These are phyloP conservation scores for Aulographum hederae DNA, from an alignment of 2,329 filamentous ascomycete species.

Conservation along the genomic window DNA sequence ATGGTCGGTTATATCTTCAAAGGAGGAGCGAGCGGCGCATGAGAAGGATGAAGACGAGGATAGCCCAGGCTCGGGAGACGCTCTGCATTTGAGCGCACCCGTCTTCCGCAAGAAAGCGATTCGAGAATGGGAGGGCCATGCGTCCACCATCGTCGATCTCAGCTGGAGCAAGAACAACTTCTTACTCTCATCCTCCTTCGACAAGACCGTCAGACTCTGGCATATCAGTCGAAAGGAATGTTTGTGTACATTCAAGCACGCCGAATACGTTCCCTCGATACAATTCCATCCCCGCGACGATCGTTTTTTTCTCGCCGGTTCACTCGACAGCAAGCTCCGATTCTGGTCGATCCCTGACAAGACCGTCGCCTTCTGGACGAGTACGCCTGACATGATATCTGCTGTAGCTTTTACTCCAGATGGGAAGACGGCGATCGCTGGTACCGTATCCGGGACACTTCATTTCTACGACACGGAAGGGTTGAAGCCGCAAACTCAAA, in stretches of 20 bases:
- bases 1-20: conserved; percentile 71
- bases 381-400: conserved; percentile 74
- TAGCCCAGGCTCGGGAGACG: conserved; percentile 15
- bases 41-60: conserved; percentile 48
- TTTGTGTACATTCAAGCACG: conserved; percentile 84
- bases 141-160: conserved; percentile 69
- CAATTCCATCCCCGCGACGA: conserved; percentile 90
- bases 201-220: conserved; percentile 92
- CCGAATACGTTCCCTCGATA: conserved; percentile 87
- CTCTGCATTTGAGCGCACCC: conserved; percentile 62
- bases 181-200: conserved; percentile 87
- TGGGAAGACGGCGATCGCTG: conserved; percentile 75
- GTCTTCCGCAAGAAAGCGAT: conserved; percentile 70
- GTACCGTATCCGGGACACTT: conserved; percentile 68
- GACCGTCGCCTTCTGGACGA: conserved; percentile 64
- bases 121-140: conserved; percentile 68
- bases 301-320: conserved; percentile 89
- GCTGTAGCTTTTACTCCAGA: conserved; percentile 88
- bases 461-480: conserved; percentile 88
- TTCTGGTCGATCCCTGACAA: conserved; percentile 97
- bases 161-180: conserved; percentile 99
- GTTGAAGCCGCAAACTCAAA: conserved; percentile 63
- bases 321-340: conserved; percentile 69
- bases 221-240: conserved; percentile 74
- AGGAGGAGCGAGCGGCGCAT: conserved; percentile 57